These are phyloP conservation scores for Streptanthus diversifolius DNA, from an alignment of 345 rosid species.

Conservation along the genomic window DNA sequence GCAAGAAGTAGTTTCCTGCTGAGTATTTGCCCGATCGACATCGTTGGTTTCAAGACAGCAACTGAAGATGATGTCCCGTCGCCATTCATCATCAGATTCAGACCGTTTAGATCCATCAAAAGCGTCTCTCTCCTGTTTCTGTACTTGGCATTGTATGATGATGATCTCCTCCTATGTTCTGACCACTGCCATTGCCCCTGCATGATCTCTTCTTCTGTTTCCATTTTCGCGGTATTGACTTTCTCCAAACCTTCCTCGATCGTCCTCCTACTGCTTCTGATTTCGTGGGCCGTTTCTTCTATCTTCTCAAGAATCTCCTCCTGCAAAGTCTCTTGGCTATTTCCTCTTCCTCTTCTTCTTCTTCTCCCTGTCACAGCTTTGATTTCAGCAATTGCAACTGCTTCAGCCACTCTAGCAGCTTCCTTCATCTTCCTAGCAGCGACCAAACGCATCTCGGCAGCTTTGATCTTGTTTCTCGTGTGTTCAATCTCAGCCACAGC, in stretches of 20 bases:
- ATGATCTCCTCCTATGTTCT: constrained; percentile 39
- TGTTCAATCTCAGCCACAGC: constrained; percentile 63
- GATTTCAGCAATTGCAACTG: constrained; percentile 77
- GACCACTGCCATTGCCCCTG: constrained; percentile 46
- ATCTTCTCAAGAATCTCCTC: constrained; percentile 54
- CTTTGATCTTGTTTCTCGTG: constrained; percentile 55
- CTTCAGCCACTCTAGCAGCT: constrained; percentile 90
- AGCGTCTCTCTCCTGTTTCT: constrained; percentile 51
- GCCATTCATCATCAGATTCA: constrained; percentile 20
- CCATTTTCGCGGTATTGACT: constrained; percentile 56
- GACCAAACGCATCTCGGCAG: constrained; percentile 67
- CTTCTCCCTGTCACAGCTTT: constrained; percentile 44
- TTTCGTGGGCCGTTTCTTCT: constrained; percentile 70
- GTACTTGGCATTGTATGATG: constrained; percentile 48
- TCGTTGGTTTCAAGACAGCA: constrained; percentile 59
- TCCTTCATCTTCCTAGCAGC: constrained; percentile 87
- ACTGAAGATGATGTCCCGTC: constrained; percentile 29
- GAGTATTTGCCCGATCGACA: constrained; percentile 85
- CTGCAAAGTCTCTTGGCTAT: constrained; percentile 21
- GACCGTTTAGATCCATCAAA: constrained; percentile 29
- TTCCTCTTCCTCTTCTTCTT: neutral
- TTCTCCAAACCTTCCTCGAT: constrained; percentile 69
- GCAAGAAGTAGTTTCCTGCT: constrained; percentile 78
- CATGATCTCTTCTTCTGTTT: constrained; percentile 64
- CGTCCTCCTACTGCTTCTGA: constrained; percentile 62